These are phyloP conservation scores for Hyaloscypha variabilis DNA, from an alignment of 495 filamentous ascomycete species.

Conservation along the genomic window DNA sequence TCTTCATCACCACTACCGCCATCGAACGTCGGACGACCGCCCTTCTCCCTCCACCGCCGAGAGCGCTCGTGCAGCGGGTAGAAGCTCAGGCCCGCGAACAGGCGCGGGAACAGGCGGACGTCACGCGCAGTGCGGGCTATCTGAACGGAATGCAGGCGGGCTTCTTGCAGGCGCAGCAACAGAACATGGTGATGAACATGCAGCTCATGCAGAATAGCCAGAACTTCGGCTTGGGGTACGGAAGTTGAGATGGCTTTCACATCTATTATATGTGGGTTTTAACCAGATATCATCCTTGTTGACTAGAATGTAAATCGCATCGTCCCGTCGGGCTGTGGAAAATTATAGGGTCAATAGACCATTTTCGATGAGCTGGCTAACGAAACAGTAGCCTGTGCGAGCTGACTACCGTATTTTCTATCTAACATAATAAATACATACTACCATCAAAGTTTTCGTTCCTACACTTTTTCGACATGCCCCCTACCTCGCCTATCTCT, in stretches of 20 bases:
- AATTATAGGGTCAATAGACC: neutral
- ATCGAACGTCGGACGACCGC: slow-evolving; percentile 3
- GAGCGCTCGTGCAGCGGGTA: neutral
- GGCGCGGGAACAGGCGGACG: neutral
- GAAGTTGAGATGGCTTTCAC: no score
- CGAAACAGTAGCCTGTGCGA: neutral
- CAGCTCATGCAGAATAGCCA: neutral
- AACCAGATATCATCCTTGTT: neutral
- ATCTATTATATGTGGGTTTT: neutral
- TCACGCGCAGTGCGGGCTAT: neutral
- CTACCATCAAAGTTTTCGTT: no score
- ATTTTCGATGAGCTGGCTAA: neutral
- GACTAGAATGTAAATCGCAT: slow-evolving; percentile 1
- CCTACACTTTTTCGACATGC: no score
- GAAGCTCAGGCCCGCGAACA: neutral
- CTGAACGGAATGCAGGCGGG: neutral
- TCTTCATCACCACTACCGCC: neutral
- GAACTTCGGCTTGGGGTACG: neutral
- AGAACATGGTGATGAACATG: neutral
- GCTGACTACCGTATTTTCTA: neutral
- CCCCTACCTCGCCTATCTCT: no score
- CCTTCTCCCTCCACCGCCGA: slow-evolving; percentile 3
- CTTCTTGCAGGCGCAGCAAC: neutral
- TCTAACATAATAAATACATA: no score
- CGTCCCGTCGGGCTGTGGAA: neutral